Base-by-base conservation (phyloP, 345 rosid species). In the Moringa oleifera region DNA sequence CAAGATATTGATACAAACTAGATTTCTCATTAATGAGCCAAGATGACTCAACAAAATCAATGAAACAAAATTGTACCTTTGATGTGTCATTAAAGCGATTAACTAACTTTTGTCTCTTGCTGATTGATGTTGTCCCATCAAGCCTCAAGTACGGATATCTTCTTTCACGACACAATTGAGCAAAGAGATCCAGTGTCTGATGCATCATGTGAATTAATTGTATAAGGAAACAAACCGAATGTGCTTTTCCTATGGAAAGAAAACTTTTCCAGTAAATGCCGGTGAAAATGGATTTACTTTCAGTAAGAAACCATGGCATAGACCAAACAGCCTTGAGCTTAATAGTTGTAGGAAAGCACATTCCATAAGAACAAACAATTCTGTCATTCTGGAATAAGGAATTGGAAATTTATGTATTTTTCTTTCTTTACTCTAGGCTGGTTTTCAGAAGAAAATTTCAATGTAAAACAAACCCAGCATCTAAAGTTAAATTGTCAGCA, bases 111-210 rank as follows among this genome's bases (percentile, higher is more conserved):
- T 90, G 97, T 66, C 99, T 81, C 86, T 94, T 94, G 77, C 97
- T 79, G 64, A 94, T 90, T 61, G 99, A 82, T 58, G 99, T 94
- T 63, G 85, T 69, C 76, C 99, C 99, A 72, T 94, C 99, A 53
- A 94, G 95, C 77, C 97, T 86, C 62, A 94, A 68, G 75, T 75
- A 80, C 1, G 99, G 97, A 75, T 94, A 94, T 77, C 95, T 83
- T 81, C 97, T 88, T 80, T 94, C 99, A 57, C 96, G 97, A 59
- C 99, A 94, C 63, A 94, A 68, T 83, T 90, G 99, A 64, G 93
- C 89, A 69, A 94, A 94, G 50, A 94, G 96, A 73, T 94, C 99
- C 84, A 94, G 75, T 23, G 99, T 94, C 99, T 94, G 80, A 55
- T 59, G 54, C 76, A 67, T 71, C 22, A 70, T 20, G 49, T 55